Conservation (phyloP, 1,284 basidiomycete genomes). For the Moniliophthora roreri region DNA sequence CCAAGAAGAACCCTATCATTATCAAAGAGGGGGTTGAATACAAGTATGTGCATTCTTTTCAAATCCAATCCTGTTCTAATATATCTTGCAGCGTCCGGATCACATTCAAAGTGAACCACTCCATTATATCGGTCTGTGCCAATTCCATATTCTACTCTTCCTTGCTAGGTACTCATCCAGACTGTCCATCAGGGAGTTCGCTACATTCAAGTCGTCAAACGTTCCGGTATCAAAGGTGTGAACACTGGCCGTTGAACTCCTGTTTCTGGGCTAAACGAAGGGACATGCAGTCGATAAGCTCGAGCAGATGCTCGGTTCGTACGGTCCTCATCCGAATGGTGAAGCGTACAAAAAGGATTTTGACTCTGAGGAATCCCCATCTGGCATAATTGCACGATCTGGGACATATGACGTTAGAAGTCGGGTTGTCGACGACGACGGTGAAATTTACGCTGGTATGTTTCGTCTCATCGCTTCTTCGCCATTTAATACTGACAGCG, state of each 20-base stretch:
- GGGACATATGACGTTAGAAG: constrained; percentile 78
- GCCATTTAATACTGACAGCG: constrained; percentile 9
- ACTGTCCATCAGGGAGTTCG: constrained; percentile 64
- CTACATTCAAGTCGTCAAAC: constrained; percentile 85
- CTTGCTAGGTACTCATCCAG: constrained; percentile 11
- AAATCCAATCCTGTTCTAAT: not conserved
- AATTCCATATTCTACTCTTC: constrained; percentile 9
- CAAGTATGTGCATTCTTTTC: constrained; percentile 46
- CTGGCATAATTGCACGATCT: constrained; percentile 78
- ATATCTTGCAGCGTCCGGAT: constrained; percentile 60
- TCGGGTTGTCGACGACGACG: constrained; percentile 84
- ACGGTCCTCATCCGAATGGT: constrained; percentile 64
- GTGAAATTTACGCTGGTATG: constrained; percentile 71
- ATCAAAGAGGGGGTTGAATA: constrained; percentile 89
- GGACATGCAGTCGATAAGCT: constrained; percentile 74
- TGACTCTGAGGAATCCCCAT: constrained; percentile 76
- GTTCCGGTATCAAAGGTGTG: constrained; percentile 66
- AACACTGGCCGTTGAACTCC: constrained; percentile 8
- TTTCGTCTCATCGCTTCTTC: constrained; percentile 11
- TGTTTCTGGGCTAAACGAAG: constrained; percentile 12
- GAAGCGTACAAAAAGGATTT: constrained; percentile 70
- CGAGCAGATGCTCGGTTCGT: constrained; percentile 91
- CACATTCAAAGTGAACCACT: constrained; percentile 81
- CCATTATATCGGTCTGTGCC: constrained; percentile 72
- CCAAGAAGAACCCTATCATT: constrained; percentile 69